Percentiles rank a stretch among this genome's conserved stretches.
These are phyloP conservation scores for Penicillium ucsense DNA, from an alignment of 495 filamentous ascomycete genomes.

Conservation along the genomic window DNA sequence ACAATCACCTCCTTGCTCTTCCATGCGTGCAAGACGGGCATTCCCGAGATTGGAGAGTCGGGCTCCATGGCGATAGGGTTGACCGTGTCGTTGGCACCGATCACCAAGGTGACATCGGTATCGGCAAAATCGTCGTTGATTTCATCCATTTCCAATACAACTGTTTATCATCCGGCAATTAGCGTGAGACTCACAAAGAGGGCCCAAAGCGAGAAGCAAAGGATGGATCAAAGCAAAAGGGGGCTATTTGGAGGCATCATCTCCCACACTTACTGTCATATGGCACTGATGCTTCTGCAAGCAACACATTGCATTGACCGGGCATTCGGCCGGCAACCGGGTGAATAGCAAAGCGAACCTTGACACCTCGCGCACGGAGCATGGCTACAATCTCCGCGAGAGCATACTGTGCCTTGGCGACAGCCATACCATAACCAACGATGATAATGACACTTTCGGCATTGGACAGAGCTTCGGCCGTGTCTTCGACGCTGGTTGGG, in stretches of 20 bases:
- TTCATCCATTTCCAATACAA: conserved; percentile 82
- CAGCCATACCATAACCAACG: conserved; percentile 81
- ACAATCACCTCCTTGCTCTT: conserved; percentile 84
- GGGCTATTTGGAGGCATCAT: too few species aligned
- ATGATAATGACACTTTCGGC: conserved; percentile 74
- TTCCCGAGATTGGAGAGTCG: conserved; percentile 69
- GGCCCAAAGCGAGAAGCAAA: not conserved
- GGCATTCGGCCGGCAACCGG: conserved; percentile 80
- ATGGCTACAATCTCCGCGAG: conserved; percentile 67
- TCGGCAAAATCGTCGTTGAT: conserved; percentile 81
- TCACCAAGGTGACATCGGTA: conserved; percentile 75
- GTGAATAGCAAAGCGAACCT: conserved; percentile 78
- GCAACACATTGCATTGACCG: conserved; percentile 75
- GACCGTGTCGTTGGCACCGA: conserved; percentile 79
- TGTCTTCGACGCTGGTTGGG: conserved; percentile 64
- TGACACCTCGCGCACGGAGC: conserved; percentile 58
- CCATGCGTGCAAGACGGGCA: conserved; percentile 80
- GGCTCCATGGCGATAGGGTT: conserved; percentile 76
- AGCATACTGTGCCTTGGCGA: conserved; percentile 78
- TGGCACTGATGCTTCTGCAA: conserved; percentile 71
- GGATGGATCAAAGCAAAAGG: too few species aligned
- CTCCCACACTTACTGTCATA: conserved; percentile 50
- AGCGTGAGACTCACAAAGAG: conserved; percentile 6
- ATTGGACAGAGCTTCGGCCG: conserved; percentile 55
- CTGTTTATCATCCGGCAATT: conserved; percentile 4